Conservation (phyloP, 192 early-diverging fungal species). For the Dissophora ornata region DNA sequence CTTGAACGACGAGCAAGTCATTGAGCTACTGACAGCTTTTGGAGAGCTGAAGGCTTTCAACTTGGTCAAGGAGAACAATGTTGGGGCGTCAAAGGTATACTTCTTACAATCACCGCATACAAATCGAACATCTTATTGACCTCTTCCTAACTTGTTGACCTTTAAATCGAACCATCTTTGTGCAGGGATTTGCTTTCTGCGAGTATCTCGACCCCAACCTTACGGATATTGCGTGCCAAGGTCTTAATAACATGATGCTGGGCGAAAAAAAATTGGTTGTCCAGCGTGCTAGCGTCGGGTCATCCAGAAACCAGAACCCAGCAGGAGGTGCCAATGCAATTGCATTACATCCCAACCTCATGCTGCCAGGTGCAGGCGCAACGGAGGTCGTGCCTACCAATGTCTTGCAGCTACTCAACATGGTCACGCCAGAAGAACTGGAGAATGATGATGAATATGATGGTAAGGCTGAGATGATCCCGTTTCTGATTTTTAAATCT, state of each 20-base stretch:
- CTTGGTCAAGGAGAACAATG: slow-evolving; percentile 86
- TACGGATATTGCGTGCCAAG: slow-evolving; percentile 95
- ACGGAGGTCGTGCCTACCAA: slow-evolving; percentile 77
- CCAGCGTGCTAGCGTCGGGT: slow-evolving; percentile 91
- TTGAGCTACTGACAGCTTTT: slow-evolving; percentile 93
- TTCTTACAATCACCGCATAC: no score
- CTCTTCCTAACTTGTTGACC: no score
- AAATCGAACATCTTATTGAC: no score
- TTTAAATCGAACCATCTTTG: no score
- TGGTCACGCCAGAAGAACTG: slow-evolving; percentile 91
- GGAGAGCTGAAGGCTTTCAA: slow-evolving; percentile 94
- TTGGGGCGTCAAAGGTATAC: slow-evolving; percentile 78
- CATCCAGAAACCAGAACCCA: slow-evolving; percentile 63
- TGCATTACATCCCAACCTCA: slow-evolving; percentile 59
- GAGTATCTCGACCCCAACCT: slow-evolving; percentile 90
- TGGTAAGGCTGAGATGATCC: slow-evolving; percentile 59
- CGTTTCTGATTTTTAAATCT: neutral
- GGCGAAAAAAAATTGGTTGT: slow-evolving; percentile 94
- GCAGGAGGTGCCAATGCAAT: slow-evolving; percentile 53
- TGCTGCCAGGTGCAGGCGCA: slow-evolving; percentile 60
- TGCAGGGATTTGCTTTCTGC: slow-evolving; percentile 97
- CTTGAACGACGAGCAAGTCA: slow-evolving; percentile 92
- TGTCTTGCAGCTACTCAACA: slow-evolving; percentile 93
- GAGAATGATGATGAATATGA: slow-evolving; percentile 86
- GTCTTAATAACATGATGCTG: slow-evolving; percentile 95